A percentile compares a stretch with the other conserved stretches of the same genome.
Evolutionary conservation across 495 filamentous ascomycete genomes (phyloP).

Genomic region (Schizothecium vesticola): DNA sequence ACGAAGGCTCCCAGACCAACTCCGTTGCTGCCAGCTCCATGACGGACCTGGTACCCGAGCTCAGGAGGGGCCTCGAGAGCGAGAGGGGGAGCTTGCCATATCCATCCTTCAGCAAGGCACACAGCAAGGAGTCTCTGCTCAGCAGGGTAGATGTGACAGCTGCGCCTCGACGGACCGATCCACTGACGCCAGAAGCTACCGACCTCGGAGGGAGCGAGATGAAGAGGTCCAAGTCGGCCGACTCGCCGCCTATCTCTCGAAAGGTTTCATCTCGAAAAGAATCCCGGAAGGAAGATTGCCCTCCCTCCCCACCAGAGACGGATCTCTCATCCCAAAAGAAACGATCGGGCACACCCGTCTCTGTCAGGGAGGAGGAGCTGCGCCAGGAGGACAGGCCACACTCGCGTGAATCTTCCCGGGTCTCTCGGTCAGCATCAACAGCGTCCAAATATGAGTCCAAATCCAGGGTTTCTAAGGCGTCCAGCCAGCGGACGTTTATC

Average conservation of each 20-base stretch:
- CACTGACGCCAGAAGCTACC: constrained; percentile 73
- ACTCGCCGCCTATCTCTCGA: constrained; percentile 17
- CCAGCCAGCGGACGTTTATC: constrained; percentile 43
- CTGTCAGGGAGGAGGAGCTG: constrained; percentile 29
- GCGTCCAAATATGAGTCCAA: constrained; percentile 38
- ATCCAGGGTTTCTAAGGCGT: constrained; percentile 43
- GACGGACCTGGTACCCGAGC: constrained; percentile 48
- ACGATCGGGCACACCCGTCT: constrained; percentile 31
- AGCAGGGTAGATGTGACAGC: constrained; percentile 52
- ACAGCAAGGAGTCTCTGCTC: constrained; percentile 65
- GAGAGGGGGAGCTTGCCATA: constrained; percentile 65
- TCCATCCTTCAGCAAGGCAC: constrained; percentile 79
- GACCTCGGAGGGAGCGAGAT: constrained; percentile 57
- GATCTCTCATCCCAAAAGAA: constrained; percentile 45
- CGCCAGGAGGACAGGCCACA: constrained; percentile 28
- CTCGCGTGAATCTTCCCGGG: constrained; percentile 34
- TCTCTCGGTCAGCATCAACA: constrained; percentile 31
- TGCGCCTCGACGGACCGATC: constrained; percentile 40
- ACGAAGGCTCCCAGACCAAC: constrained; percentile 16
- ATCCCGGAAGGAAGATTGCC: constrained; percentile 38
- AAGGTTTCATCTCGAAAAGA: constrained; percentile 30
- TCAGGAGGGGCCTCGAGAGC: constrained; percentile 35
- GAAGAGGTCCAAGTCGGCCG: constrained; percentile 37
- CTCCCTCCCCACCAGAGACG: constrained; percentile 53
- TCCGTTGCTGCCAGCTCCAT: constrained; percentile 30